Evolutionary conservation across 495 filamentous ascomycete species (phyloP).

Genomic region (Trichocladium uniseriatum): DNA sequence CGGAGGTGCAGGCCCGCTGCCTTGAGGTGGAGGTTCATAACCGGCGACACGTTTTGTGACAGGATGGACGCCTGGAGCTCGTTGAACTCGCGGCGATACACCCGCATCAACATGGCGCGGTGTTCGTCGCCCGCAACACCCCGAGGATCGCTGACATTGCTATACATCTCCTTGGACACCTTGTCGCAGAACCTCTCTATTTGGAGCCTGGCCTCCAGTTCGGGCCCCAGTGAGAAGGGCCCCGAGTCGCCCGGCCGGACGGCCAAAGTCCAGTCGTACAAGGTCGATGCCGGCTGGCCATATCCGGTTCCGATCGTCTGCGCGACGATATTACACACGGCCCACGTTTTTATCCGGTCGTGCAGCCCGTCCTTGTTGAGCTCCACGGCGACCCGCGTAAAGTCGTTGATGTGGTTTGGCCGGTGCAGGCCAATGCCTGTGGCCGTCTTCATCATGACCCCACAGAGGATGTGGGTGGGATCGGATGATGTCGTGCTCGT

Average conservation of each 20-base stretch:
- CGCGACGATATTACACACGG: conserved; percentile 85
- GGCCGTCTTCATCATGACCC: conserved; percentile 87
- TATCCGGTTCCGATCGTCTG: conserved; percentile 86
- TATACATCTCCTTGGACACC: conserved; percentile 77
- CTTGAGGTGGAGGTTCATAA: conserved; percentile 64
- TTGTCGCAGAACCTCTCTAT: conserved; percentile 81
- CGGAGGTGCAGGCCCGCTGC: conserved; percentile 76
- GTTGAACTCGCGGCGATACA: conserved; percentile 47
- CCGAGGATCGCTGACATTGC: conserved; percentile 64
- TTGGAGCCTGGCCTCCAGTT: conserved; percentile 58
- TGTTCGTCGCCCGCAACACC: conserved; percentile 64
- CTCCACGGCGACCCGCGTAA: conserved; percentile 71
- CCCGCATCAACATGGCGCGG: conserved; percentile 54
- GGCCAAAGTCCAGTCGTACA: conserved; percentile 79
- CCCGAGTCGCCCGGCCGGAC: conserved; percentile 52
- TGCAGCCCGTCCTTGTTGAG: conserved; percentile 76
- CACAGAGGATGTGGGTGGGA: conserved; percentile 82
- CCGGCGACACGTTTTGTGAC: conserved; percentile 43
- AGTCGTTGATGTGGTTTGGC: conserved; percentile 84
- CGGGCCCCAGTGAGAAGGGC: conserved; percentile 56
- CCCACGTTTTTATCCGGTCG: conserved; percentile 84
- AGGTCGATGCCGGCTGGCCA: conserved; percentile 77
- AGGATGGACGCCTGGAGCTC: conserved; percentile 45
- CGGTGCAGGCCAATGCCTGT: conserved; percentile 86
- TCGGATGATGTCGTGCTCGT: conserved; percentile 79